phyloP scores from a whole-genome alignment of 2,329 filamentous ascomycete species.

The Aspergillus quadrilineatus region DNA sequence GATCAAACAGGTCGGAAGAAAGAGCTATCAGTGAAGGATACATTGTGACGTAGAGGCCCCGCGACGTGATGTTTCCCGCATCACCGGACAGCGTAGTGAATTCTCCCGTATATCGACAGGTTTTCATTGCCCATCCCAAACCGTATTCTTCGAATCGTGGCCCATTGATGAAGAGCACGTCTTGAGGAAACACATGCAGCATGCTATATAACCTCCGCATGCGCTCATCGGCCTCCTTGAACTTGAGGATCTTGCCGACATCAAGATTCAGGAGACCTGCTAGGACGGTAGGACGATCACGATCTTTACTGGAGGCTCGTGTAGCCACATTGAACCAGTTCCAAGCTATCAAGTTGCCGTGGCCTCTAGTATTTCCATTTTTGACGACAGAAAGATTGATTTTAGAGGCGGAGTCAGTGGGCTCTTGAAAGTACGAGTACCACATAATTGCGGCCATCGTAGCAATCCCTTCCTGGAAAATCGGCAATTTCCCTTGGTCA shows the following conservation, averaged over 20 bases:
- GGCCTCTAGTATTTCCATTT: not conserved
- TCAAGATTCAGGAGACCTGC: not conserved
- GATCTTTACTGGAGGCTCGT: conserved; percentile 1
- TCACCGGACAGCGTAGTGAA: not conserved
- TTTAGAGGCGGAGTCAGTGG: not conserved
- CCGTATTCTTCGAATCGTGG: not conserved
- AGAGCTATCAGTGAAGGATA: not conserved
- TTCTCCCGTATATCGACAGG: not conserved
- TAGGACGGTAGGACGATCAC: not conserved
- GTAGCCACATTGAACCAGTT: conserved; percentile 4
- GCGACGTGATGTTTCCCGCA: not conserved
- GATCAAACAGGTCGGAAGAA: not conserved
- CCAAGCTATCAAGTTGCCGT: not conserved
- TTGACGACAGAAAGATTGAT: not conserved
- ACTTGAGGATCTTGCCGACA: not conserved
- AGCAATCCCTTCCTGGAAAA: not conserved
- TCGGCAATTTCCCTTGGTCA: not conserved
- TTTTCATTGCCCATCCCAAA: not conserved
- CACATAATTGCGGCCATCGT: not conserved
- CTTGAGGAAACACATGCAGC: not conserved
- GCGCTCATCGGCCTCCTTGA: conserved; percentile 1
- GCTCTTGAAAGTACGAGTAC: not conserved
- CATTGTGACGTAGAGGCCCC: not conserved
- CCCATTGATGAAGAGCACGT: not conserved
- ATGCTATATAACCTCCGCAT: not conserved